Base-by-base conservation (phyloP, 495 filamentous ascomycete species). In the Penicillium samsonianum region DNA sequence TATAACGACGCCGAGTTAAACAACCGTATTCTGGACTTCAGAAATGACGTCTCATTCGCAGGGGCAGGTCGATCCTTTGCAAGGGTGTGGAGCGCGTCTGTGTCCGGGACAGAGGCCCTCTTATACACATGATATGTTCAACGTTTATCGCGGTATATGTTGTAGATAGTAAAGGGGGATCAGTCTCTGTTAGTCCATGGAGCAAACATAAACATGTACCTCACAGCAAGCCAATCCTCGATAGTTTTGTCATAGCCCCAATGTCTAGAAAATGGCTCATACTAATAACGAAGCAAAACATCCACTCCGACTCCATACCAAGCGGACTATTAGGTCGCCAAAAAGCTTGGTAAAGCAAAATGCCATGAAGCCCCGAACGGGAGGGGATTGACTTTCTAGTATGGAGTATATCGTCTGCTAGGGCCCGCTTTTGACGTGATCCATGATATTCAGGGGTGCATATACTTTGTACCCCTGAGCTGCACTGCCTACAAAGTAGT, bases 361-460 rank as follows among this genome's bases (percentile, higher is more conserved):
- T n/a, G 16, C 33, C 19, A 26, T n/a, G 11, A 45, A 16, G 7
- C 43, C 12, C 22, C 23, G 22, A 26, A n/a, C 5, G 30, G 9
- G 30, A 25, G 30, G 9, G 14, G 31, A 37, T 14, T 50, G 14
- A 7, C 31, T n/a, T 26, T 26, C 14, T 16, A 2, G 33, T 35
- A 25, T 4, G 23, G 23, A 16, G 35, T n/a, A 37, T 37, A 37
- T 35, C 33, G 12, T 22, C 5, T 45, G 43, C 43, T 16, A 28
- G 4, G 48, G n/a, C 48, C 48, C 48, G 20, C 48, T 25, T 38
- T 37, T 50, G 48, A 26, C 48, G 48, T 50, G 48, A 38, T 50
- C 23, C 8, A 26, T 48, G 47, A 50, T 50, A 50, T 33, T 50
- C 47, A 50, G 47, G 47, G 47, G 47, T n/a, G n/a, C 43, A 26